Evolutionary conservation across 73 alveolate genomes (phyloP).

Genomic region (Stentor roeselii): DNA sequence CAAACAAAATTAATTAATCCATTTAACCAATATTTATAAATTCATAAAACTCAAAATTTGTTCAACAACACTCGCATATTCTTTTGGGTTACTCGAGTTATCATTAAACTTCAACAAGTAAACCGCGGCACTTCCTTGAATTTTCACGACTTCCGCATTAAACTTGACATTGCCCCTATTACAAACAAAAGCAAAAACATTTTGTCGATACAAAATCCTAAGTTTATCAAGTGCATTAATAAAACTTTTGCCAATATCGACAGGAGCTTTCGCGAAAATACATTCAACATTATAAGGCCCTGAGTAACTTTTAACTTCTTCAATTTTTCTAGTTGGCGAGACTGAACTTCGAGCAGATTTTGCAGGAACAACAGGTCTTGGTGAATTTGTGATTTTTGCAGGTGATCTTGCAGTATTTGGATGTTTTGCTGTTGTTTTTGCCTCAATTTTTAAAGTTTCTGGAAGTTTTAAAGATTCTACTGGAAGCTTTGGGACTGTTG

Average conservation of each 20-base stretch:
- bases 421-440: not conserved
- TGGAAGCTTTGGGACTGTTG: conserved; percentile 11
- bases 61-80: not conserved
- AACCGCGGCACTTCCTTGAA: not conserved
- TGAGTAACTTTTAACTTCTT: not conserved
- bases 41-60: not conserved
- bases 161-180: not conserved
- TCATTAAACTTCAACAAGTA: not conserved
- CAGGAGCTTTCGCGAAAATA: not conserved
- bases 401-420: not conserved
- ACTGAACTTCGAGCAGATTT: not conserved
- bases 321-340: not conserved
- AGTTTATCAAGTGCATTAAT: not conserved
- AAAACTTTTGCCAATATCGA: not conserved
- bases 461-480: not conserved
- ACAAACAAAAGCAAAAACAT: not conserved
- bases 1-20: too few relatives aligned
- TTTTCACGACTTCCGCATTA: not conserved
- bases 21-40: too few relatives aligned
- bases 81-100: not conserved
- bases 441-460: not conserved
- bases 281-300: conserved; percentile 13
- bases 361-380: not conserved
- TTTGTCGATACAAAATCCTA: not conserved
- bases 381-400: not conserved